A percentile compares a stretch with the other conserved stretches of the same genome.
These are phyloP conservation scores for Apiospora rasikravindrae DNA, from an alignment of 2,329 filamentous ascomycete species.

Conservation along the genomic window DNA sequence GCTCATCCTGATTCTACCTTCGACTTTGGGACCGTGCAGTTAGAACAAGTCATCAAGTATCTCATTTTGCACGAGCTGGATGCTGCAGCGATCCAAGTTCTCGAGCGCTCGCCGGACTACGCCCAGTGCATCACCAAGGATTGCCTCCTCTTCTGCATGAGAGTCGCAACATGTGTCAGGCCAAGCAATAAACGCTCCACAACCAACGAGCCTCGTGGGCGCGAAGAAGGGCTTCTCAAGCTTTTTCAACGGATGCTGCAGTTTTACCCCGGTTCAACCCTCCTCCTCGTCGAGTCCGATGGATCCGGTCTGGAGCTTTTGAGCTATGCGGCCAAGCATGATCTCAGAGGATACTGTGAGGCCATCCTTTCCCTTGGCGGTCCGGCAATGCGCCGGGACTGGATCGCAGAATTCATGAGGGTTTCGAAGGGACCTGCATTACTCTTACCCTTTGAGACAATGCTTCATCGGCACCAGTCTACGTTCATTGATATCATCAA, in stretches of 20 bases:
- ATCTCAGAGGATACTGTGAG: not conserved
- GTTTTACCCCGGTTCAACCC: not conserved
- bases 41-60: not conserved
- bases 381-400: not conserved
- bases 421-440: rapidly evolving
- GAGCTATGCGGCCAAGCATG: not conserved
- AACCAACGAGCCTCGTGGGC: not conserved
- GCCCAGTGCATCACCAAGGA: not conserved
- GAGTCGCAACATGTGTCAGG: not conserved
- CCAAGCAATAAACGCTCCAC: not conserved
- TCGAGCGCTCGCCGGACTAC: not conserved
- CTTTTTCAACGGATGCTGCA: not conserved
- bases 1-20: not conserved
- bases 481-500: not conserved
- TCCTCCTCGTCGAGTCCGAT: not conserved
- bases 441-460: not conserved
- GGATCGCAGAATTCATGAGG: not conserved
- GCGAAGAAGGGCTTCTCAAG: not conserved
- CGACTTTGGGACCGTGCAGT: not conserved
- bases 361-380: not conserved
- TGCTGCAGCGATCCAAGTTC: not conserved
- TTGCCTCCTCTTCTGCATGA: not conserved
- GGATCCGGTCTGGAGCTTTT: not conserved
- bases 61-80: not conserved
- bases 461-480: not conserved